phyloP scores from a whole-genome alignment of 768 basidiomycete species.

The Macrocybe gigantea region DNA sequence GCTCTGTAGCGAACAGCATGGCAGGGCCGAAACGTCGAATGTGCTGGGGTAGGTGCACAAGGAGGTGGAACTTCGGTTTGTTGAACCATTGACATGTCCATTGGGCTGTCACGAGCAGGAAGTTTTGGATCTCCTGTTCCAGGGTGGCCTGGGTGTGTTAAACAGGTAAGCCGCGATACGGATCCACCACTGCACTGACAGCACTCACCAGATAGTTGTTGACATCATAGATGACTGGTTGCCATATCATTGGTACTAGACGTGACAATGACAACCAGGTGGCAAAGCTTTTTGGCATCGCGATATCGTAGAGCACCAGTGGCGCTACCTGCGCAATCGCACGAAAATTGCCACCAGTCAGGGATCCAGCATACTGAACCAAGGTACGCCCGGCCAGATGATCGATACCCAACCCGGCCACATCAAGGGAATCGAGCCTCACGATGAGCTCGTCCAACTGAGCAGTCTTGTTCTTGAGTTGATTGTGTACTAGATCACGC shows the following conservation, averaged over 20 bases:
- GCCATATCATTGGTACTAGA: slow-evolving; percentile 32
- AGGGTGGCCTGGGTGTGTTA: slow-evolving; percentile 14
- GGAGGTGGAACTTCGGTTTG: slow-evolving; percentile 39
- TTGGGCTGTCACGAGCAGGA: slow-evolving; percentile 23
- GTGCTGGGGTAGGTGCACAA: slow-evolving; percentile 29
- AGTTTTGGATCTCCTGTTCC: slow-evolving; percentile 23
- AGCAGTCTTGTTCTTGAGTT: slow-evolving; percentile 15
- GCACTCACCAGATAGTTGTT: slow-evolving; percentile 25
- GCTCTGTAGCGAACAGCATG: slow-evolving; percentile 36
- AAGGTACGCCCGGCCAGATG: background rate
- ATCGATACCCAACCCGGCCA: background rate
- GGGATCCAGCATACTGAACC: slow-evolving; percentile 25
- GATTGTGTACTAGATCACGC: slow-evolving; percentile 27
- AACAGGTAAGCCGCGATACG: slow-evolving; percentile 1
- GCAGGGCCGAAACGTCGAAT: slow-evolving; percentile 35
- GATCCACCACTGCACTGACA: background rate
- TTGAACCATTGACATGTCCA: slow-evolving; percentile 30
- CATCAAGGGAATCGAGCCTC: background rate
- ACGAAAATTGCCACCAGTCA: slow-evolving; percentile 29
- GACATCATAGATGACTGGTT: slow-evolving; percentile 29
- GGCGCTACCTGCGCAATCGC: slow-evolving; percentile 28
- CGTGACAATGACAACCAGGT: slow-evolving; percentile 27
- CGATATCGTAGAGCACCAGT: slow-evolving; percentile 29
- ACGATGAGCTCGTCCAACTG: slow-evolving; percentile 10
- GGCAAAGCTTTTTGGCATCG: slow-evolving; percentile 15